Percentiles rank a stretch among this genome's conserved stretches.
Evolutionary conservation across 139 green algal genomes (phyloP).

Genomic region (Gonium pectorale): DNA sequence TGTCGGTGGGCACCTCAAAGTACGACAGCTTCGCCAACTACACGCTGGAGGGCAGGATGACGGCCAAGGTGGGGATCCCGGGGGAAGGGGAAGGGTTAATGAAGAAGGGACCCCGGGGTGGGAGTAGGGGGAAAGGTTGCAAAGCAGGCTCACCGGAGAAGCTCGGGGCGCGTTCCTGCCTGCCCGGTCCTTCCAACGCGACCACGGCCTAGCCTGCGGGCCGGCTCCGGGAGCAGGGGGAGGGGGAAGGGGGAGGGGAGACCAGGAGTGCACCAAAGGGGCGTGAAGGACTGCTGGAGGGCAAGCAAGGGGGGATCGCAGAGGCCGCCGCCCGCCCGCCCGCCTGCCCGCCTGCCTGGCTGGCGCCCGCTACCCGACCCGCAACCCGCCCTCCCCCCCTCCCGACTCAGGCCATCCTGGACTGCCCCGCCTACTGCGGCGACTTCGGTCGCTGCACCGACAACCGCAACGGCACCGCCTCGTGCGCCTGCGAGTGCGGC

Average conservation of each 20-base stretch:
- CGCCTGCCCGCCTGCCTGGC: not conserved
- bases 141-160: not conserved
- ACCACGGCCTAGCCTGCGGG: too few species aligned
- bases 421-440: conserved; percentile 28
- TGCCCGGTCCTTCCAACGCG: too few species aligned
- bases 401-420: not conserved
- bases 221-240: too few species aligned
- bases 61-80: not conserved
- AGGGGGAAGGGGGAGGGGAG: too few species aligned
- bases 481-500: conserved; percentile 31
- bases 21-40: not conserved
- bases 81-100: not conserved
- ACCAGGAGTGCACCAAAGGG: too few species aligned
- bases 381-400: not conserved
- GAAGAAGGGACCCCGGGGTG: not conserved
- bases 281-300: too few species aligned
- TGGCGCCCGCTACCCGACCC: not conserved
- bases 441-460: conserved; percentile 18
- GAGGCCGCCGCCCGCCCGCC: not conserved
- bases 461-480: not conserved
- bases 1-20: not conserved
- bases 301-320: not conserved
- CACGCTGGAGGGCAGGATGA: not conserved
- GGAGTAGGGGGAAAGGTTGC: not conserved
- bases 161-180: not conserved